A percentile compares a stretch with the other conserved stretches of the same genome.
Evolutionary conservation across 2,329 filamentous ascomycete genomes (phyloP).

Genomic region (Emmonsiellopsis sp.): DNA sequence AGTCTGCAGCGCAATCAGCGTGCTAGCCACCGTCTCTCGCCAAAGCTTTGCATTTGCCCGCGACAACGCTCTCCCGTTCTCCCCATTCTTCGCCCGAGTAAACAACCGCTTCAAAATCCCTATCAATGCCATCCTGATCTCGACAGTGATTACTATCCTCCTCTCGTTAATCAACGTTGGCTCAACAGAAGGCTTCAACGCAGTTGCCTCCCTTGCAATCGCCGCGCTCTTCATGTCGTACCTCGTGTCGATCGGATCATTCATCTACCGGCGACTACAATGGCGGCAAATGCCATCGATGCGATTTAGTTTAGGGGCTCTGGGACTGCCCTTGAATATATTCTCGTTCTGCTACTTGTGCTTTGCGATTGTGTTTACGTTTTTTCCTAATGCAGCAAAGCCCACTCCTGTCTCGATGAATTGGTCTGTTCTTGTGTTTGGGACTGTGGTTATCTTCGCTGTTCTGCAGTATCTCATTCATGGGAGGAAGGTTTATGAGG

Average conservation of each 20-base stretch:
- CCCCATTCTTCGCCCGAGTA: conserved; percentile 32
- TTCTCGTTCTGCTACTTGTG: conserved; percentile 26
- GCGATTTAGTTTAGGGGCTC: conserved; percentile 18
- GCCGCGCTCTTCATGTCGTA: conserved; percentile 31
- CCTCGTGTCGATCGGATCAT: conserved; percentile 26
- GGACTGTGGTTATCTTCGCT: conserved; percentile 11
- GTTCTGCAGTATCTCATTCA: conserved; percentile 12
- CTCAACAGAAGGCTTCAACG: conserved; percentile 30
- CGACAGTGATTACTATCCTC: conserved; percentile 19
- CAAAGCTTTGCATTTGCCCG: conserved; percentile 37
- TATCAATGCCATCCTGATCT: conserved; percentile 20
- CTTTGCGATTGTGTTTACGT: conserved; percentile 24
- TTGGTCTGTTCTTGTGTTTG: conserved; percentile 27
- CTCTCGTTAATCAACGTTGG: conserved; percentile 31
- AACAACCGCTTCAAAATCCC: conserved; percentile 15
- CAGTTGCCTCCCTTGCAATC: conserved; percentile 31
- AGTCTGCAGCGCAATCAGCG: conserved; percentile 23
- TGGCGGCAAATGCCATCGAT: conserved; percentile 2
- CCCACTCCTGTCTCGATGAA: conserved; percentile 31
- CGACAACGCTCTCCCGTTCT: conserved; percentile 47
- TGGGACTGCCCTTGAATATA: conserved; percentile 25
- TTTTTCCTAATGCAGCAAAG: conserved; percentile 24
- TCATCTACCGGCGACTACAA: conserved; percentile 20
- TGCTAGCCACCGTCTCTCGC: conserved; percentile 27
- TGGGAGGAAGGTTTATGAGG: conserved; percentile 12